These are phyloP conservation scores for Fusarium sp. DNA, from an alignment of 2,329 filamentous ascomycete species.

Conservation along the genomic window DNA sequence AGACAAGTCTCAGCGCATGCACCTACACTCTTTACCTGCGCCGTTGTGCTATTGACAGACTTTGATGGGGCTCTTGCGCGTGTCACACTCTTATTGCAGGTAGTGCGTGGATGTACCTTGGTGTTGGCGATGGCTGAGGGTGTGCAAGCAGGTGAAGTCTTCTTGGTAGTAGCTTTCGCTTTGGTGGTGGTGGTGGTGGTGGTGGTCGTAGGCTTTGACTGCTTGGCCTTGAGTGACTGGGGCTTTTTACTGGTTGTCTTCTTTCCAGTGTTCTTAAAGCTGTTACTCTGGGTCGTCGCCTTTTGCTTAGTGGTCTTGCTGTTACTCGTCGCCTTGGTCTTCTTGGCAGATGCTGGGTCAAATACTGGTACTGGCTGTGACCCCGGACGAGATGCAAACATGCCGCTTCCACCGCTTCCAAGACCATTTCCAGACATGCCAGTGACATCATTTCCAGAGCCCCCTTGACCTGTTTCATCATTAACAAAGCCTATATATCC, in stretches of 20 bases:
- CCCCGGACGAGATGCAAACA: neutral
- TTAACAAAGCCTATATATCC: constrained; percentile 22
- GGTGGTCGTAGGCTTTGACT: neutral
- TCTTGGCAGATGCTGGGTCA: neutral
- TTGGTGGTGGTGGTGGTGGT: neutral
- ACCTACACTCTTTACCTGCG: neutral
- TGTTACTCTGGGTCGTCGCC: neutral
- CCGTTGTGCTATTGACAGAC: neutral
- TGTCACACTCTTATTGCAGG: constrained; percentile 3
- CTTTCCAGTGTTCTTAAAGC: neutral
- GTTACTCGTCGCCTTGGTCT: neutral
- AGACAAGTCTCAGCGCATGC: neutral
- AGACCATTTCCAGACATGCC: constrained; percentile 9
- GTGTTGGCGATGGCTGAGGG: neutral
- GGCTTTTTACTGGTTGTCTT: neutral
- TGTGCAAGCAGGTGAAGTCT: neutral
- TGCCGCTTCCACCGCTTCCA: neutral
- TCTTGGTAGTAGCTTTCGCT: neutral
- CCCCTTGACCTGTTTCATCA: neutral
- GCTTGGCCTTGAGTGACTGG: neutral
- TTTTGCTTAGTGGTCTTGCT: neutral
- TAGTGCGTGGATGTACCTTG: neutral
- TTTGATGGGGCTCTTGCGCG: neutral
- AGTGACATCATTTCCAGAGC: neutral
- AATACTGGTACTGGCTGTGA: neutral